Conservation (phyloP, 179 eudicot genomes). For the Beta lomatogona region DNA sequence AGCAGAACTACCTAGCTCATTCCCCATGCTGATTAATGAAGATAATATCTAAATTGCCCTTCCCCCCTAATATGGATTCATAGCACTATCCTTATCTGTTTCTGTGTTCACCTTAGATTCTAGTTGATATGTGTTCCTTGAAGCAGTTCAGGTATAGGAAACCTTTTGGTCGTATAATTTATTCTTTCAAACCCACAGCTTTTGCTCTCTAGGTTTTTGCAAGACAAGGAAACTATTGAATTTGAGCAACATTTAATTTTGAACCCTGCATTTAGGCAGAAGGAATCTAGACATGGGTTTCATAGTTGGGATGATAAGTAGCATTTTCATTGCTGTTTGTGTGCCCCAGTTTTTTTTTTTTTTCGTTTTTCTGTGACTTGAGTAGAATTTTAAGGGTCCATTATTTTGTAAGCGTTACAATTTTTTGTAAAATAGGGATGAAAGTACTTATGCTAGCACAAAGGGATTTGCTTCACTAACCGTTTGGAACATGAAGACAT, state of each 20-base stretch:
- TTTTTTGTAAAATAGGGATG: conserved; percentile 49
- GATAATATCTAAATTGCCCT: no score
- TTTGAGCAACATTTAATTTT: neutral
- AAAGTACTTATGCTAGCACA: conserved; percentile 43
- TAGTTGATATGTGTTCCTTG: conserved; percentile 5
- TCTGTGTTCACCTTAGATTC: neutral
- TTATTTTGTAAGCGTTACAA: neutral
- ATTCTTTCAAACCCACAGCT: neutral
- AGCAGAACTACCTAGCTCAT: no score
- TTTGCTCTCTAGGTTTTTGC: conserved; percentile 7
- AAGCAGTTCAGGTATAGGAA: neutral
- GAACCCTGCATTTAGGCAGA: neutral
- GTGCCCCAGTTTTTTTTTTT: neutral
- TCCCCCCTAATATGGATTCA: no score
- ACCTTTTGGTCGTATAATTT: neutral
- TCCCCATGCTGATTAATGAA: no score
- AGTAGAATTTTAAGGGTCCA: neutral
- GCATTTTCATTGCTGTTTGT: neutral
- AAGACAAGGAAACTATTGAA: neutral
- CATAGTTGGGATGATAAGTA: neutral
- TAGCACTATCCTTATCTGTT: conserved; percentile 5
- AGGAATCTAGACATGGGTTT: neutral
- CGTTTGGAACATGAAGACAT: conserved; percentile 98
- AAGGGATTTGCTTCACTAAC: conserved; percentile 80
- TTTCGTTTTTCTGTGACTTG: neutral